phyloP scores from a whole-genome alignment of 2,329 filamentous ascomycete species.

The Chrysosporium queenslandicum region DNA sequence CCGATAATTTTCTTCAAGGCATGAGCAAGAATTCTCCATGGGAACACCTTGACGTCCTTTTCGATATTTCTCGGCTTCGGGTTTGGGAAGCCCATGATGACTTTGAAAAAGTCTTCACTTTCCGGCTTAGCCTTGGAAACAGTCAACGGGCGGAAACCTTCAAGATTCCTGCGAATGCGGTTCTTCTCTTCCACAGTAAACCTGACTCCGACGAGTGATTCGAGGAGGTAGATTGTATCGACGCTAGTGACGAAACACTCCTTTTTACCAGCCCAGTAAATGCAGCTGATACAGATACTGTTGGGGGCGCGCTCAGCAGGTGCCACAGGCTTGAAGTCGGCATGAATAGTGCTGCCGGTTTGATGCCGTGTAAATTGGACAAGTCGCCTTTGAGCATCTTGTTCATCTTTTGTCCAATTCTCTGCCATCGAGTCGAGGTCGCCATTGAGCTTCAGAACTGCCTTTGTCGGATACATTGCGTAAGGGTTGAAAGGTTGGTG shows the following conservation, averaged over 20 bases:
- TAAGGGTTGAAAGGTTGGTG: conserved; percentile 62
- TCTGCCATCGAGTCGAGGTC: conserved; percentile 76
- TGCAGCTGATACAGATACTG: conserved; percentile 93
- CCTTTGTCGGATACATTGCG: conserved; percentile 72
- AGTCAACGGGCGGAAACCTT: conserved; percentile 84
- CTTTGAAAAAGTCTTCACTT: conserved; percentile 95
- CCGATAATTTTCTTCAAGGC: conserved; percentile 97
- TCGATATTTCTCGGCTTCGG: conserved; percentile 97
- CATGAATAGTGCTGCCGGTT: conserved; percentile 67
- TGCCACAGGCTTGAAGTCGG: conserved; percentile 68
- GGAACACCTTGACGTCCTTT: conserved; percentile 98
- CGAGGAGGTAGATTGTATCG: conserved; percentile 89
- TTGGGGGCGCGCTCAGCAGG: conserved; percentile 69
- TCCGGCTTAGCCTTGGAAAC: conserved; percentile 88
- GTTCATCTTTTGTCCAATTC: conserved; percentile 75
- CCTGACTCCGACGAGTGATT: conserved; percentile 72
- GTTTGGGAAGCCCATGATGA: conserved; percentile 94
- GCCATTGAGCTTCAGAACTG: conserved; percentile 71
- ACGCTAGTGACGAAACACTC: conserved; percentile 94
- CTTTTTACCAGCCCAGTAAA: conserved; percentile 85
- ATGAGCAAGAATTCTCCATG: conserved; percentile 78
- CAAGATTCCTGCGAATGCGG: conserved; percentile 85
- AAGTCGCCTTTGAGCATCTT: conserved; percentile 65
- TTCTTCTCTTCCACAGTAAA: conserved; percentile 99
- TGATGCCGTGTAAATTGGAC: conserved; percentile 83